A percentile compares a stretch with the other conserved stretches of the same genome.
phyloP scores from a whole-genome alignment of 768 basidiomycete genomes.

The Russula earlei region DNA sequence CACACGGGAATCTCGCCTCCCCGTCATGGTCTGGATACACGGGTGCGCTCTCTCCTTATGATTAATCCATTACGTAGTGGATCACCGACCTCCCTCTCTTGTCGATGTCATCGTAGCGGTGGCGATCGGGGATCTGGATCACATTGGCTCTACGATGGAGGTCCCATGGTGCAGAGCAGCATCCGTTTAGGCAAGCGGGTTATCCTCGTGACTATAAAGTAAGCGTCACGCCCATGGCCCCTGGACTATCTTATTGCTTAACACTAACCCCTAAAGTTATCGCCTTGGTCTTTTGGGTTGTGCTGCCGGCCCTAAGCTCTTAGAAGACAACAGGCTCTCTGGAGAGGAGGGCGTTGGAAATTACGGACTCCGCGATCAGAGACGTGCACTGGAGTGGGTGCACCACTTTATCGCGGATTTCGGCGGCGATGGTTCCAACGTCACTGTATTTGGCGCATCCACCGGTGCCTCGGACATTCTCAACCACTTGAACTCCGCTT shows the following conservation, averaged over 20 bases:
- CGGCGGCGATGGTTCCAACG: slow-evolving; percentile 38
- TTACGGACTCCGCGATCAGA: slow-evolving; percentile 43
- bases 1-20: slow-evolving; percentile 42
- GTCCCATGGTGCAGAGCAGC: slow-evolving; percentile 60
- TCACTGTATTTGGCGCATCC: slow-evolving; percentile 28
- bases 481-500: slow-evolving; percentile 44
- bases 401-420: slow-evolving; percentile 42
- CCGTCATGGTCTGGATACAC: slow-evolving; percentile 84
- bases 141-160: slow-evolving; percentile 70
- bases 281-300: slow-evolving; percentile 71
- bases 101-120: slow-evolving; percentile 41
- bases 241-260: slow-evolving; percentile 15
- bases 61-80: background rate
- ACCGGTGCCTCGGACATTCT: slow-evolving; percentile 30
- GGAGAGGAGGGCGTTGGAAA: slow-evolving; percentile 71
- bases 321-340: slow-evolving; percentile 53
- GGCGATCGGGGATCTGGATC: slow-evolving; percentile 66
- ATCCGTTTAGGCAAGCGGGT: slow-evolving; percentile 53
- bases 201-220: slow-evolving; percentile 71
- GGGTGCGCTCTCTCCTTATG: slow-evolving; percentile 40
- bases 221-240: slow-evolving; percentile 27
- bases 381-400: slow-evolving; percentile 42
- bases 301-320: slow-evolving; percentile 55
- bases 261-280: slow-evolving; percentile 37
- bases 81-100: slow-evolving; percentile 8